Evolutionary conservation across 331 rosid genomes (phyloP), one percentile per base, ranked within the genome.

Genomic region (Phaseolus coccineus): DNA sequence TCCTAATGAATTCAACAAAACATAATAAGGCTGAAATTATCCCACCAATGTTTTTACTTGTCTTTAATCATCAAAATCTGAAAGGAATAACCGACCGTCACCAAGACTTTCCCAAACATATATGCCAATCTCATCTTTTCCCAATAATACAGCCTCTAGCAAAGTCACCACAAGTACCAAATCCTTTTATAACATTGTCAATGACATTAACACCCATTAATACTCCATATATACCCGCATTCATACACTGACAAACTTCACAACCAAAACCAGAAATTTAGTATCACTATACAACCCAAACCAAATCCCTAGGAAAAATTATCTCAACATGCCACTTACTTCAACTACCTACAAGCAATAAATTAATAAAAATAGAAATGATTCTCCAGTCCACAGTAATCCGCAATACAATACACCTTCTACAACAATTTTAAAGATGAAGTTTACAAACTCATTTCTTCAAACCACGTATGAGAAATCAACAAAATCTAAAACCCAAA

Each of bases 221-320:
- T 19, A 19, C 22, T 19, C 22, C 22, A 19, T 19, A 19, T 19
- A 19, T 19, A 19, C 22, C 22, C 22, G 0, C 22, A 19, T 19
- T 19, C 22, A 19, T 19, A 19, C 22, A 19, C 22, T 19, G 40
- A 51, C 27, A 76, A 83, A 58, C 46, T 62, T 75, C 73, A 63
- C 42, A 79, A 6, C 40, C 40, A 69, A 28, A 48, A 31, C 24
- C 64, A 14, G 9, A 51, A 69, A 74, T 33, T 16, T 16, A 55
- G 47, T 74, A 68, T 50, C 46, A 66, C 12, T 22, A 10, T 64
- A 77, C 40, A 72, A 70, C 44, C 66, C 59, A 53, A n/a, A 70
- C 13, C 44, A 76, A 62, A 62, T 62, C 35, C 35, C 59, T 73
- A 8, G 2, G 42, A 6, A 46, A 53, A 48, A 15, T 11, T 15